phyloP scores from a whole-genome alignment of 495 filamentous ascomycete genomes.

The Neurospora tetraspora region DNA sequence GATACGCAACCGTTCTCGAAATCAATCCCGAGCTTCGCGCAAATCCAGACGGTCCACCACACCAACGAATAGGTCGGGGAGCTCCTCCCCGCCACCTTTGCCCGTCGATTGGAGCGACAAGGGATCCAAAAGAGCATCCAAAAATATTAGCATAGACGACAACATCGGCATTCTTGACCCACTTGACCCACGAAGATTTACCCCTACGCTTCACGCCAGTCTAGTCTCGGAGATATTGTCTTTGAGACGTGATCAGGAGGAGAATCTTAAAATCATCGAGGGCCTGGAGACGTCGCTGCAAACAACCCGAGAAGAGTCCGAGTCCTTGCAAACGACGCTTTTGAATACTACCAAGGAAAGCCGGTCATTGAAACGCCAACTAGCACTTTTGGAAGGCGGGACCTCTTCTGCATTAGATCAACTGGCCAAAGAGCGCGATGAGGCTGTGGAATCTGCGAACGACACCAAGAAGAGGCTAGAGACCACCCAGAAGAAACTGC shows the following conservation, averaged over 20 bases:
- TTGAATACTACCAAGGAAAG: constrained; percentile 59
- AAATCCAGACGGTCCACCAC: constrained; percentile 47
- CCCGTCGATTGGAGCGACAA: constrained; percentile 41
- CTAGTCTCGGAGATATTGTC: constrained; percentile 89
- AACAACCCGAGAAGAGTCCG: constrained; percentile 60
- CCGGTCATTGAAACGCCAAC: constrained; percentile 71
- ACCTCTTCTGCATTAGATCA: constrained; percentile 74
- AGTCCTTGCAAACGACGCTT: constrained; percentile 50
- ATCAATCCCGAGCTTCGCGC: constrained; percentile 45
- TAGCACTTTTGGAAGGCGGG: constrained; percentile 78
- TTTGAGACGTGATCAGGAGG: constrained; percentile 78
- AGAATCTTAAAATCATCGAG: constrained; percentile 75
- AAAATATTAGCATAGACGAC: constrained; percentile 55
- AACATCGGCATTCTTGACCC: constrained; percentile 74
- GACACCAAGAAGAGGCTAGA: constrained; percentile 79
- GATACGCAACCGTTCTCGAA: constrained; percentile 54
- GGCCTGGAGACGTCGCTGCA: constrained; percentile 68
- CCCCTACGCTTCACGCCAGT: constrained; percentile 88
- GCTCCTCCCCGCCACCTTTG: constrained; percentile 53
- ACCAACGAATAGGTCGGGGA: constrained; percentile 41
- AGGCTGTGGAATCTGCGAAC: constrained; percentile 59
- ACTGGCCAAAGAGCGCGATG: constrained; percentile 76
- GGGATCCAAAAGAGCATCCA: constrained; percentile 40
- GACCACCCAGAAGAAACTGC: constrained; percentile 61
- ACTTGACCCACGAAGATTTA: constrained; percentile 83